Base-by-base conservation (phyloP, 768 basidiomycete genomes). In the Suillus hirtellus region DNA sequence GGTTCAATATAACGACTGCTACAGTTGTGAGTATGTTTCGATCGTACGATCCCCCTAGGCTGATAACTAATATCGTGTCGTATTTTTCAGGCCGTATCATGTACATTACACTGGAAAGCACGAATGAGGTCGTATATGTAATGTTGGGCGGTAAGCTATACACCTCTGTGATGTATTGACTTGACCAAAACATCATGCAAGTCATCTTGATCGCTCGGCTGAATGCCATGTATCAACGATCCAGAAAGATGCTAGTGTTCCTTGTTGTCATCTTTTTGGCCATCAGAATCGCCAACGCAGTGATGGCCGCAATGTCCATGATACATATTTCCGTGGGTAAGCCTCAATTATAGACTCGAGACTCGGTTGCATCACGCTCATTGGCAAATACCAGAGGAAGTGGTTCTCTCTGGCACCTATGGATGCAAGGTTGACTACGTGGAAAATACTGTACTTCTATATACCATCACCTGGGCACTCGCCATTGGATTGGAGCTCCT, bases 121-220 rank as follows among this genome's bases (percentile, higher is more conserved):
- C 47, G 14, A 49, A 49, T 14, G 47, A 49, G 14, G 47, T 49
- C 6, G 47, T 49, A 7, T 6, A 49, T 9, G 24, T 15, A 49
- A 49, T 49, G 47, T 24, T 49, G 24, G 47, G 47, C 3, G 47
- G 47, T 49, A 14, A 49, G 47, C 24, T 15, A 27, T 27, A 1
- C 3, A 49, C 24, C 3, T 24, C 47, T 12, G 14, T 27, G 47
- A 15, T 27, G 8, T 8, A 15, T 24, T 49, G 47, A 27, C 24
- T 27, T 27, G 14, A 49, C 47, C 14, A 15, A 27, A 15, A 15
- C 24, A 49, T 27, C 14, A 24, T 6, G 14, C 24, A 49, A 49
- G 47, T 49, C 47, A 49, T 49, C 47, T 15, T 49, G 47, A 27
- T 49, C 24, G 24, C 47, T 49, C 47, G 47, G 47, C 24, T 49